phyloP scores from a whole-genome alignment of 2,329 filamentous ascomycete genomes.

The Ophiostoma sp. region DNA sequence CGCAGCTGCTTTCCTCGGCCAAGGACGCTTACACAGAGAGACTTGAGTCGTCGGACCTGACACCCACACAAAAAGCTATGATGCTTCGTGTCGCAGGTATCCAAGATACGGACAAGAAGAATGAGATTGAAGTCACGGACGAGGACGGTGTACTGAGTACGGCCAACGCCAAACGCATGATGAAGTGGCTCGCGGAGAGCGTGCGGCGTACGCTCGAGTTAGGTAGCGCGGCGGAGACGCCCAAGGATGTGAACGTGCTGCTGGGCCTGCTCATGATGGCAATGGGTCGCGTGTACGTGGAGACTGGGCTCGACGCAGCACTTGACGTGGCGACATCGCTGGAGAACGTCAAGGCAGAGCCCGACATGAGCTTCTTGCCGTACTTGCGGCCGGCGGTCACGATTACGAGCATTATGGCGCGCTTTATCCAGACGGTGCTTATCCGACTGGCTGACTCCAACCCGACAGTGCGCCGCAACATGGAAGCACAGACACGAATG shows the following conservation, averaged over 20 bases:
- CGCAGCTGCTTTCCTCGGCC: slow-evolving; percentile 78
- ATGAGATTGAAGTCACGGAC: slow-evolving; percentile 85
- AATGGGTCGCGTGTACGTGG: slow-evolving; percentile 77
- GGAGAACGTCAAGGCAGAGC: slow-evolving; percentile 75
- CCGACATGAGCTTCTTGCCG: slow-evolving; percentile 78
- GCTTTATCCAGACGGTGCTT: slow-evolving; percentile 83
- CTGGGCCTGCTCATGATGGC: slow-evolving; percentile 76
- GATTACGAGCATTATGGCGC: slow-evolving; percentile 87
- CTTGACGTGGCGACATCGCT: slow-evolving; percentile 68
- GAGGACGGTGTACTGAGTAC: slow-evolving; percentile 80
- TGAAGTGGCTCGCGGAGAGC: slow-evolving; percentile 94
- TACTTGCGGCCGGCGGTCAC: slow-evolving; percentile 75
- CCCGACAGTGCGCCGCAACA: slow-evolving; percentile 80
- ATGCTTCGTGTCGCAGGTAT: slow-evolving; percentile 84
- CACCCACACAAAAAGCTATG: slow-evolving; percentile 81
- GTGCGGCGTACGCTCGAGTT: slow-evolving; percentile 87
- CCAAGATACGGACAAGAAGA: slow-evolving; percentile 68
- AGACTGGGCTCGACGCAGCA: slow-evolving; percentile 63
- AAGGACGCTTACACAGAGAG: slow-evolving; percentile 88
- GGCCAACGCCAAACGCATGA: slow-evolving; percentile 91
- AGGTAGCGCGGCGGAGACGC: slow-evolving; percentile 79
- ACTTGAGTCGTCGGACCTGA: slow-evolving; percentile 82
- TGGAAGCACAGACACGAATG: slow-evolving; percentile 73
- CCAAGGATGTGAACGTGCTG: slow-evolving; percentile 85
- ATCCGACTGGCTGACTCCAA: slow-evolving; percentile 85